A percentile compares a stretch with the other conserved stretches of the same genome.
Conservation (phyloP, 139 green algal species). For the Tetradesmus lagerheimii region DNA sequence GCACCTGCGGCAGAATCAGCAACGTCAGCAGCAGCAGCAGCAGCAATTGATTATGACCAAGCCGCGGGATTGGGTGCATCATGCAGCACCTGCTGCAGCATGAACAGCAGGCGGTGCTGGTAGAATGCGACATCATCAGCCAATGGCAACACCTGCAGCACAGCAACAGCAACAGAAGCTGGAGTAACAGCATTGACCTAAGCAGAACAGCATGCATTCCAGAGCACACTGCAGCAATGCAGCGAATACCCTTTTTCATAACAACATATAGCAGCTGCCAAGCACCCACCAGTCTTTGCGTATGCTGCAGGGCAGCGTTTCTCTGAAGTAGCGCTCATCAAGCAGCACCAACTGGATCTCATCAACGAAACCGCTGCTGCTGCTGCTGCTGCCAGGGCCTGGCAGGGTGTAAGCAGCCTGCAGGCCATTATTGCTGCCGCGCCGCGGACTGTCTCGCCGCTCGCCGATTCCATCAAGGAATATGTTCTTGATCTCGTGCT, state of each 20-base stretch:
- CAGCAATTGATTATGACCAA: no score
- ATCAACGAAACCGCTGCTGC: constrained; percentile 1
- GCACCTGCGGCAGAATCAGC: neutral
- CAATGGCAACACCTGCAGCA: no score
- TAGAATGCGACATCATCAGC: no score
- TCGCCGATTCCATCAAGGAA: constrained; percentile 75
- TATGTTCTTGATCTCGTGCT: constrained; percentile 71
- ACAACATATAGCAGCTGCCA: neutral
- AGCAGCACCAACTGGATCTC: constrained; percentile 74
- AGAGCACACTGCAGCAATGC: no score
- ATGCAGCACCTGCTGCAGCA: neutral
- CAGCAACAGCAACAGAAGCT: neutral
- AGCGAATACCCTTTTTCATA: no score
- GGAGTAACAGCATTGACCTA: no score
- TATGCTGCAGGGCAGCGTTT: constrained; percentile 72
- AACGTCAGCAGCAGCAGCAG: neutral
- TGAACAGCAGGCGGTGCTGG: no score
- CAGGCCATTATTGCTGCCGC: constrained; percentile 56
- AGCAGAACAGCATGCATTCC: no score
- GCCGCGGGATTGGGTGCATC: no score
- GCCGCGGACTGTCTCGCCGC: constrained; percentile 48
- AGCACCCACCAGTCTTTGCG: constrained; percentile 53
- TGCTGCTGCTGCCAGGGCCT: neutral
- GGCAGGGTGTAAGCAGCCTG: constrained; percentile 31
- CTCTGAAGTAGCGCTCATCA: constrained; percentile 78